Evolutionary conservation across 176 grass and related monocot species (phyloP), one percentile per base, ranked within the genome.

Genomic region (Chrysopogon serrulatus): DNA sequence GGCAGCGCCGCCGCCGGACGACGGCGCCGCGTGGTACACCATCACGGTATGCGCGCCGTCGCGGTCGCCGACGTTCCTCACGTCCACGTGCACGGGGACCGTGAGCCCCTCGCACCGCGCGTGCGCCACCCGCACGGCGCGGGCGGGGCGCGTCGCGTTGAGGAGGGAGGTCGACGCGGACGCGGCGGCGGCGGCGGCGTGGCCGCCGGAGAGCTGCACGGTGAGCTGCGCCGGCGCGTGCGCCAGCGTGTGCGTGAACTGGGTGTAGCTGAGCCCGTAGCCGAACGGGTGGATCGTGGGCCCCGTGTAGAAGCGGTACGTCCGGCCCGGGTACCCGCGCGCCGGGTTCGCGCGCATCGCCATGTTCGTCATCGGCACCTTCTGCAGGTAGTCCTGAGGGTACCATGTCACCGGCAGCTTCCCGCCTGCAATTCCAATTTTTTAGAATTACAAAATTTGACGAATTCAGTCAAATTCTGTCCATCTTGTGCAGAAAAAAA

Each of bases 401-500:
- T 98, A 98, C 96, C 96, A 98, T 13, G 96, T 98, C 91, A 98
- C 79, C 17, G 96, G 87, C 2, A 95, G 83, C 87, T 93, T 98
- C 49, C 93, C 96, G 14, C 96, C 93, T 98, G 44, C 53, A 62
- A 45, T n/a, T n/a, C n/a, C n/a, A n/a, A n/a, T n/a, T n/a, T n/a
- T n/a, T n/a, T n/a, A n/a, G n/a, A n/a, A n/a, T n/a, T 11, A n/a
- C 26, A 15, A 82, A 63, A 43, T 24, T 56, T 0, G 23, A 34
- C 14, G 44, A 45, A 45, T 53, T 53, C 48, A 51, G 32, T 78
- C 11, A 34, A 27, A 16, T 1, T 68, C 35, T 17, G 28, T 59
- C 15, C 34, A 14, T 53, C 19, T 53, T 9, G 6, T 0, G 18
- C 17, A 28, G 2, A 7, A 16, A 65, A 79, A 33, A n/a, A 3